Base-by-base conservation (phyloP, 768 basidiomycete species). In the Austroboletus eburneus region DNA sequence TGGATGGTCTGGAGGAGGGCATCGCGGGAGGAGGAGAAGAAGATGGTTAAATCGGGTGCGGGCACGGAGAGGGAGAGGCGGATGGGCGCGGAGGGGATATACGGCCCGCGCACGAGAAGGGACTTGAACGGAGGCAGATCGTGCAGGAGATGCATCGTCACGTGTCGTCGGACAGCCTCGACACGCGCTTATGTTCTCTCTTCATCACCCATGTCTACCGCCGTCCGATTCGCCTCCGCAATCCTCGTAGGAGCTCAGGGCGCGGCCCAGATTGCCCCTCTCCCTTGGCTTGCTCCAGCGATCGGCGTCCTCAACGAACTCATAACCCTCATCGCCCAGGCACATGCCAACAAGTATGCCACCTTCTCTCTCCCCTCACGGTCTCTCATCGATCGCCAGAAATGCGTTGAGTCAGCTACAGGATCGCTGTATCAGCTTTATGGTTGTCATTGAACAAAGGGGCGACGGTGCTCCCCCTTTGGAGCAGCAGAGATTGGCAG, bases 21-120 rank as follows among this genome's bases (percentile, higher is more conserved):
- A n/a, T 67, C 49, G 38, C 76, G 77, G 9, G 77, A 79, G 1
- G 83, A 76, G 17, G 80, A 69, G 23, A 87, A 55, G 42, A 87
- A 58, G 17, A 88, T 45, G 0, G 71, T 65, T 37, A 65, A 62
- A 16, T 64, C 59, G 25, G 51, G 55, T 10, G 66, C 57, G 18
- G 71, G 62, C 9, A 57, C 45, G 1, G 85, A 84, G 23, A 86
- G 62, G 32, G 77, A 73, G 29, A 89, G 69, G 51, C 86, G 80
- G 39, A 91, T 68, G 4, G 85, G 85, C 5, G 85, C 82, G 4
- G 88, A 83, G 17, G 83, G 64, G 42, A 79, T 81, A 58, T 80
- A 85, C 0, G 69, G 48, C 1, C 88, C 88, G 21, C 76, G 71
- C 25, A 90, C 65, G 12, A 90, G 68, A n/a, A 89, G 61, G 5